Percentiles rank a stretch among this genome's conserved stretches.
Conservation (phyloP, 192 early-diverging fungal species). For the Backusella mclennaniae region DNA sequence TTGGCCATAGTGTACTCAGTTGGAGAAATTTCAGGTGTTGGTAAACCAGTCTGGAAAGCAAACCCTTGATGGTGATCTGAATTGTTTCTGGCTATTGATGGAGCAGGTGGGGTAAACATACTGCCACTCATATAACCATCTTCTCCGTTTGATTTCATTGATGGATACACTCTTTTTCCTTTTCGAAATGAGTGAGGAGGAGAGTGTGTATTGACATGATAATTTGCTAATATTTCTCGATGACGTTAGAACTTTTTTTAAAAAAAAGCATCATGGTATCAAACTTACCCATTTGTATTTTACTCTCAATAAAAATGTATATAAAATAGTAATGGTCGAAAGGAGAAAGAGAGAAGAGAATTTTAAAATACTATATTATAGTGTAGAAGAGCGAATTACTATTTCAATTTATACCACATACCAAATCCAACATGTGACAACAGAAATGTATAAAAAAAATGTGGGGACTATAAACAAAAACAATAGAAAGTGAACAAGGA, state of each 20-base stretch:
- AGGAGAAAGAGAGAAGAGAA: not conserved
- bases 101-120: not conserved
- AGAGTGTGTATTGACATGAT: not conserved
- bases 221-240: not conserved
- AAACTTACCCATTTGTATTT: not conserved
- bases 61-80: not conserved
- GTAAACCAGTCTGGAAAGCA: not conserved
- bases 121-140: not conserved
- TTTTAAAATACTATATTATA: not conserved
- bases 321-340: not conserved
- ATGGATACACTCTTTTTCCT: not conserved
- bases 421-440: not conserved
- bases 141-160: not conserved
- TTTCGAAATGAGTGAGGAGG: not conserved
- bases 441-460: conserved; percentile 4
- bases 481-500: not conserved
- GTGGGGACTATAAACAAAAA: not conserved
- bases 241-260: not conserved
- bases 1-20: not conserved
- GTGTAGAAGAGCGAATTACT: not conserved
- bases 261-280: not conserved
- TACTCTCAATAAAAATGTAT: not conserved
- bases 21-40: not conserved
- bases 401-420: conserved; percentile 8
- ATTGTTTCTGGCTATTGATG: not conserved